A percentile compares a stretch with the other conserved stretches of the same genome.
Conservation (phyloP, 495 filamentous ascomycete species). For the Lasiosphaeria hispida region DNA sequence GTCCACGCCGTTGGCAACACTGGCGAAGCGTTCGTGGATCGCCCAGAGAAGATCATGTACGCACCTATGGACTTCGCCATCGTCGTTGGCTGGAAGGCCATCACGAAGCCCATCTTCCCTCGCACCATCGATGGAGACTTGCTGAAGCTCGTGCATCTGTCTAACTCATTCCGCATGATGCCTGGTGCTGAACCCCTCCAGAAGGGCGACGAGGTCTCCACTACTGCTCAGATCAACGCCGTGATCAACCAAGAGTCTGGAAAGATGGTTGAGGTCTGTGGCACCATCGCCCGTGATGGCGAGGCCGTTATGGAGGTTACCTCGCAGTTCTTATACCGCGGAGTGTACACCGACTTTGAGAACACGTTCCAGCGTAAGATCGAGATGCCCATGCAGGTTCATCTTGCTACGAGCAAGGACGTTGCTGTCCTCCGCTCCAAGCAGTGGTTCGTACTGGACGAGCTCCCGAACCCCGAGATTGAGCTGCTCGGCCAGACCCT, state of each 20-base stretch:
- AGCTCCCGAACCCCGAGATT: conserved; percentile 62
- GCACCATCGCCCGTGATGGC: conserved; percentile 85
- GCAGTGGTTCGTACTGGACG: conserved; percentile 86
- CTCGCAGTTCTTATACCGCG: conserved; percentile 95
- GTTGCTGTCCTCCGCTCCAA: conserved; percentile 92
- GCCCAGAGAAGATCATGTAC: conserved; percentile 89
- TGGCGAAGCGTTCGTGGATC: conserved; percentile 96
- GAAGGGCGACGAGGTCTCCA: conserved; percentile 89
- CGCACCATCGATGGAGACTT: conserved; percentile 91
- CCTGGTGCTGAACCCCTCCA: conserved; percentile 91
- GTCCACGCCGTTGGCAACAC: conserved; percentile 98
- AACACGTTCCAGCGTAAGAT: conserved; percentile 98
- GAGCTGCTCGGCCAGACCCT: conserved; percentile 88
- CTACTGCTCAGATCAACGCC: conserved; percentile 93
- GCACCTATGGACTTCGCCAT: conserved; percentile 99
- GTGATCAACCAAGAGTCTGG: conserved; percentile 97
- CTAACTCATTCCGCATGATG: conserved; percentile 97
- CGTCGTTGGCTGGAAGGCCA: conserved; percentile 97
- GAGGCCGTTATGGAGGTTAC: conserved; percentile 96
- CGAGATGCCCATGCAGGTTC: conserved; percentile 92
- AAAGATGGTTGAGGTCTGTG: conserved; percentile 99
- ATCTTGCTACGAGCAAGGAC: conserved; percentile 80
- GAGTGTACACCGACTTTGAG: conserved; percentile 86
- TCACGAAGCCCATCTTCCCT: conserved; percentile 98
- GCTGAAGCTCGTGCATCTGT: conserved; percentile 90